Evolutionary conservation across 495 filamentous ascomycete genomes (phyloP).

Genomic region (Filosporella fistucella): DNA sequence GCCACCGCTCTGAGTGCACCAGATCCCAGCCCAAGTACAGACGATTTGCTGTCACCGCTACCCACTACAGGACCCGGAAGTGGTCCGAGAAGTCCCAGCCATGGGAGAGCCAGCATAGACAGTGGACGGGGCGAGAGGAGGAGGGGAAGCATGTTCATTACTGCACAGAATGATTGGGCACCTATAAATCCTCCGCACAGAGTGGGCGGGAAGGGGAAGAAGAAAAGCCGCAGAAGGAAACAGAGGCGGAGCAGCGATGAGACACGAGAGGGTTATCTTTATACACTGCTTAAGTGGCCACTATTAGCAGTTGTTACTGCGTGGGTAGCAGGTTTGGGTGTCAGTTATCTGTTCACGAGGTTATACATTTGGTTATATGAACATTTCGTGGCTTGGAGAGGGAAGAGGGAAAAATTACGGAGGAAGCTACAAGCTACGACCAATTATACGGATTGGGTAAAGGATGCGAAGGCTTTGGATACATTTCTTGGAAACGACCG

Average conservation of each 20-base stretch:
- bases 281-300: constrained; percentile 86
- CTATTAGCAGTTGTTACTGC: constrained; percentile 71
- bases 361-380: constrained; percentile 89
- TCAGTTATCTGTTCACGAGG: constrained; percentile 76
- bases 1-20: constrained; percentile 51
- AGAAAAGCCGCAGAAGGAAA: constrained; percentile 19
- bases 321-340: constrained; percentile 67
- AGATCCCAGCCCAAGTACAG: constrained; percentile 35
- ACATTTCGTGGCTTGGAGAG: constrained; percentile 68
- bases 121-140: background rate
- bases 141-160: constrained; percentile 45
- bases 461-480: constrained; percentile 74
- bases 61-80: background rate
- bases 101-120: constrained; percentile 5
- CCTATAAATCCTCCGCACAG: constrained; percentile 48
- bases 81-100: constrained; percentile 3
- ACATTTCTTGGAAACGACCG: constrained; percentile 71
- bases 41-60: constrained; percentile 27
- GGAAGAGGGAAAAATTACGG: constrained; percentile 64
- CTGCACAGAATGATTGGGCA: constrained; percentile 81
- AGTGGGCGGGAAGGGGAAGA: constrained; percentile 5
- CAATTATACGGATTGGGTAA: constrained; percentile 78
- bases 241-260: constrained; percentile 69
- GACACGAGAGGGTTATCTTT: constrained; percentile 88
- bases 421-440: constrained; percentile 62